Base-by-base conservation (phyloP, 306 rosid genomes). In the Fragaria nilgerrensis region DNA sequence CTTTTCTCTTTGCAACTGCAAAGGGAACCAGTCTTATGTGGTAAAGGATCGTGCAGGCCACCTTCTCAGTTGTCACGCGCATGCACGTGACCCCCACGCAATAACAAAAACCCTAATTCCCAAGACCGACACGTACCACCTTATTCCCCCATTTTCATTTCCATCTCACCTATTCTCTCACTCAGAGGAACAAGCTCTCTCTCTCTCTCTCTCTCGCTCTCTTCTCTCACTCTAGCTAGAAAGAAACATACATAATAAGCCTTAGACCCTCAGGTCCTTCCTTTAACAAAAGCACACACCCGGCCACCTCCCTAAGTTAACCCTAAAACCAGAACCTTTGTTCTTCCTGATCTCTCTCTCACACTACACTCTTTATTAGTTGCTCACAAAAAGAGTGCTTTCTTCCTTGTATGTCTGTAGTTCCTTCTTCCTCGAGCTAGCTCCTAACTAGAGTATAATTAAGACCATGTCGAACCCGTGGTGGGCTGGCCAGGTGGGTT, bases 401-500 rank as follows among this genome's bases (percentile, higher is more conserved):
- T 17, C 44, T 64, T 64, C 44, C 19, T 64, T 64, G 44, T 64
- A 64, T 64, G 69, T 64, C n/a, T 34, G 6, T 44, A 7, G 9
- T 16, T 63, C 68, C 68, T 64, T 17, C 68, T 16, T 63, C 68
- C 32, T 32, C 44, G 68, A 63, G 44, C 36, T 59, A 3, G 23
- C 29, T 22, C 64, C 2, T 2, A 39, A 53, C 11, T 27, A 11
- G 20, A 37, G 27, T 34, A 32, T 32, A n/a, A 29, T 8, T 55
- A 3, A 5, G 52, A 52, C 4, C 75, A 93, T 93, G 98, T 86
- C 98, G 44, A 91, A 89, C 66, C 94, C 86, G 19, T 93, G 98
- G 98, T 93, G 98, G 98, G 83, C 88, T 14, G 93, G 85, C 8
- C 89, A 90, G 3, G 53, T 85, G 75, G 91, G 90, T 73, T 82